Conservation (phyloP, 2,329 filamentous ascomycete species). For the Monosporascus sp. region DNA sequence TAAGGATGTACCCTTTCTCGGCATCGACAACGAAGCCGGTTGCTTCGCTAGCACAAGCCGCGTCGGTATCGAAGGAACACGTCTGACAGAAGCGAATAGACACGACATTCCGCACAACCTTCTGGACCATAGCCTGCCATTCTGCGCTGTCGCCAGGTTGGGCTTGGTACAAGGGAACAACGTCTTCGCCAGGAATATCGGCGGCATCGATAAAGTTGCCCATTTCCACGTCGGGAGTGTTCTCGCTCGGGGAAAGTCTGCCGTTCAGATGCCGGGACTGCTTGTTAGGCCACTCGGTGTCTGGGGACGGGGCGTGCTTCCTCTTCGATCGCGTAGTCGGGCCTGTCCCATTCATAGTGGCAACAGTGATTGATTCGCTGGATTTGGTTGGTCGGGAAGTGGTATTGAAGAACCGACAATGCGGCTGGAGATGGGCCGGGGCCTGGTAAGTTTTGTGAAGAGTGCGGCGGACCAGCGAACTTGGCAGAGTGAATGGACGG, state of each 20-base stretch:
- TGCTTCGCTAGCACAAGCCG: conserved; percentile 88
- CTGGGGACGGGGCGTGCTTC: conserved; percentile 40
- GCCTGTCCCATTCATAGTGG: conserved; percentile 39
- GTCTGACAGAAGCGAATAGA: conserved; percentile 99
- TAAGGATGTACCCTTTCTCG: conserved; percentile 81
- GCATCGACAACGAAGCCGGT: conserved; percentile 98
- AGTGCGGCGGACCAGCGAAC: background rate
- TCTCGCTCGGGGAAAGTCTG: conserved; percentile 44
- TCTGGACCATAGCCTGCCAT: conserved; percentile 95
- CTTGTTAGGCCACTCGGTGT: conserved; percentile 37
- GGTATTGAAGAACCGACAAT: background rate
- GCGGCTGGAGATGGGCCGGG: too few relatives aligned
- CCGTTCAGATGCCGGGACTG: conserved; percentile 41
- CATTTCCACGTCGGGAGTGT: conserved; percentile 38
- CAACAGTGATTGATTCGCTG: conserved; percentile 1
- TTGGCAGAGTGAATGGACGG: background rate
- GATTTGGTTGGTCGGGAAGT: conserved; percentile 1
- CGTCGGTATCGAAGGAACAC: conserved; percentile 95
- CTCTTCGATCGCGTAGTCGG: conserved; percentile 43
- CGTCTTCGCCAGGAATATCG: conserved; percentile 37
- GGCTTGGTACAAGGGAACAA: conserved; percentile 32
- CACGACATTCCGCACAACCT: conserved; percentile 89
- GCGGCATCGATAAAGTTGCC: conserved; percentile 28
- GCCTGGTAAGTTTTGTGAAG: too few relatives aligned
- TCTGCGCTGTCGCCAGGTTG: conserved; percentile 61